Base-by-base conservation (phyloP, 2,329 filamentous ascomycete species). In the Microcyclospora pomicola region DNA sequence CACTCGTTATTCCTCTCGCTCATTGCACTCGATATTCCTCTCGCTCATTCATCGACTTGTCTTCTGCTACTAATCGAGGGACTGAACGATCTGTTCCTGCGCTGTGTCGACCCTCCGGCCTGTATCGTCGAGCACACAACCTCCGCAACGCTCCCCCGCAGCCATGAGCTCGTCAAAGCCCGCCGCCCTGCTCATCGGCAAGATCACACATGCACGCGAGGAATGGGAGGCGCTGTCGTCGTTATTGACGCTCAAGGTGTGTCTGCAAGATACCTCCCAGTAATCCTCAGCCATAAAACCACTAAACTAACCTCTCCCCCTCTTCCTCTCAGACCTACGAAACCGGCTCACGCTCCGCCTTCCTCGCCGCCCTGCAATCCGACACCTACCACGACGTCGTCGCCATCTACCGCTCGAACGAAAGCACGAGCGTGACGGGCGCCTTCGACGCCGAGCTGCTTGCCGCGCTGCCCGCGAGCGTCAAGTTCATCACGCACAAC, bases 371-470 rank as follows among this genome's bases (percentile, higher is more conserved):
- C 39, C 69, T 69, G 55, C 67, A 66, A 43, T 59, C 61, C n/a
- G 72, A 71, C 30, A 57, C 67, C 33, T 75, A 69, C 43, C 63
- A 75, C 37, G 67, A 68, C 45, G 66, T 75, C 1, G 62, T 69
- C 24, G 72, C 60, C 1, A 65, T 77, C 35, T 76, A 74, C 53
- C 68, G 73, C 39, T 75, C 71, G 34, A 77, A 76, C 50, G 59
- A 64, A 29, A 75, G 70, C 6, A 72, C 66, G 19, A 48, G 44
- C 12, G 53, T 64, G 27, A 67, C 65, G 2, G 65, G 65, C 15
- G 62, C 63, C 33, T 68, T 67, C 48, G 54, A 68, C 49, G 52
- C 56, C 15, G 65, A 67, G 42, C 56, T 68, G 9, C 51, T 68
- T 2, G 48, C 55, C 9, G 58, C 49, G 5, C 49, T 68, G 6